A percentile compares a stretch with the other conserved stretches of the same genome.
phyloP scores from a whole-genome alignment of 2,329 filamentous ascomycete species.

The Hypoxylon sp. region DNA sequence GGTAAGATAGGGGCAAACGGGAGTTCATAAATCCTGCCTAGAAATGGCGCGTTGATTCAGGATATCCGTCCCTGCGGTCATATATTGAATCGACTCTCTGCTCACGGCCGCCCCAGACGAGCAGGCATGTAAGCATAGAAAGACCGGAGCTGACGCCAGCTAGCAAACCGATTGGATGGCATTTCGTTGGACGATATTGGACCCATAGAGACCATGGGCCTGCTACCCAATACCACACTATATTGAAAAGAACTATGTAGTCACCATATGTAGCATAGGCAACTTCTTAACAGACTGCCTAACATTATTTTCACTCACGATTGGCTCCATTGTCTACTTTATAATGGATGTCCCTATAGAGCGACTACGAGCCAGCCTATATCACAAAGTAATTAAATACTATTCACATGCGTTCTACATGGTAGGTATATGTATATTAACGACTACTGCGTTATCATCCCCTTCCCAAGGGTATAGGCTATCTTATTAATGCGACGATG shows the following conservation, averaged over 20 bases:
- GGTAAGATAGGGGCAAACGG: slow-evolving; percentile 66
- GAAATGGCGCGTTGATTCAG: neutral
- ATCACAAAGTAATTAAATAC: neutral
- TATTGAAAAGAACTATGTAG: neutral
- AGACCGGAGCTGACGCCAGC: neutral
- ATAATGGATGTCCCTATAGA: neutral
- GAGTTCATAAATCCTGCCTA: slow-evolving; percentile 28
- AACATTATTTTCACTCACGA: neutral
- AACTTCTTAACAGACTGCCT: neutral
- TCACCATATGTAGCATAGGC: neutral
- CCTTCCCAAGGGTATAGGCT: neutral
- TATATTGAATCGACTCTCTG: neutral
- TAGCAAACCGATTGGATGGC: slow-evolving; percentile 1
- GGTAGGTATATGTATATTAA: neutral
- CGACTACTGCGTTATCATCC: neutral
- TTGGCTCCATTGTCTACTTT: neutral
- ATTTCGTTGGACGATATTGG: slow-evolving; percentile 18
- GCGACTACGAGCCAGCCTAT: neutral
- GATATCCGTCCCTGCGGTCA: slow-evolving; percentile 1
- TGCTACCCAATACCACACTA: neutral
- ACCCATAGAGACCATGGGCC: slow-evolving; percentile 29
- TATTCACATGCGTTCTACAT: no score
- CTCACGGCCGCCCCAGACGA: slow-evolving; percentile 1
- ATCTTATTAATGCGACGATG: neutral
- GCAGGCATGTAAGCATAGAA: slow-evolving; percentile 7